phyloP scores from a whole-genome alignment of 495 filamentous ascomycete species.

The Xylaria acuta region DNA sequence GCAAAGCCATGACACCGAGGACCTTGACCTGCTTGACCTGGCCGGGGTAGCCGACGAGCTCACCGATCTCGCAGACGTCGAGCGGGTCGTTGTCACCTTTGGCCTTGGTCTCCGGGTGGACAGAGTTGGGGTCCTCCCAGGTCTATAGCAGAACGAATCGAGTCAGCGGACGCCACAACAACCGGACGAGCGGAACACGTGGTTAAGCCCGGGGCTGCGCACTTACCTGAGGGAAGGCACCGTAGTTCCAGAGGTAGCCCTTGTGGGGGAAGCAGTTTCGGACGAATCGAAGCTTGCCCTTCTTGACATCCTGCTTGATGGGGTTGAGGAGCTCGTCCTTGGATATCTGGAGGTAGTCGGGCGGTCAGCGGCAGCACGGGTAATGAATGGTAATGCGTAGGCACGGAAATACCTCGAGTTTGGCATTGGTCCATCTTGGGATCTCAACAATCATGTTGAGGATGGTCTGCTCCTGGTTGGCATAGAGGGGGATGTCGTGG shows the following conservation, averaged over 20 bases:
- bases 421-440: constrained; percentile 98
- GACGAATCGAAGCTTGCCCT: constrained; percentile 94
- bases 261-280: constrained; percentile 99
- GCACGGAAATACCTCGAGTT: constrained; percentile 78
- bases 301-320: constrained; percentile 92
- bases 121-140: constrained; percentile 95
- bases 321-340: constrained; percentile 97
- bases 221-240: constrained; percentile 94
- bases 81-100: constrained; percentile 99
- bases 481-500: constrained; percentile 98
- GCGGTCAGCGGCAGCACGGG: neutral
- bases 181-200: constrained; percentile 21
- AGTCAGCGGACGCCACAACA: constrained; percentile 25
- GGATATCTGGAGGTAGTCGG: constrained; percentile 70
- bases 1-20: constrained; percentile 97
- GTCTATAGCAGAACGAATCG: constrained; percentile 61
- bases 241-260: constrained; percentile 99
- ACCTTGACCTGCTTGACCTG: constrained; percentile 99
- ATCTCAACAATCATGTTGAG: constrained; percentile 99
- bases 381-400: constrained; percentile 26
- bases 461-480: constrained; percentile 90
- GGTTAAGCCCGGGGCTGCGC: constrained; percentile 17
- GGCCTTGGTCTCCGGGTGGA: constrained; percentile 99
- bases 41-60: constrained; percentile 91
- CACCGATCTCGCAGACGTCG: constrained; percentile 99